Evolutionary conservation across 306 rosid species (phyloP), one percentile per base, ranked within the genome.

Genomic region (Castanea crenata): DNA sequence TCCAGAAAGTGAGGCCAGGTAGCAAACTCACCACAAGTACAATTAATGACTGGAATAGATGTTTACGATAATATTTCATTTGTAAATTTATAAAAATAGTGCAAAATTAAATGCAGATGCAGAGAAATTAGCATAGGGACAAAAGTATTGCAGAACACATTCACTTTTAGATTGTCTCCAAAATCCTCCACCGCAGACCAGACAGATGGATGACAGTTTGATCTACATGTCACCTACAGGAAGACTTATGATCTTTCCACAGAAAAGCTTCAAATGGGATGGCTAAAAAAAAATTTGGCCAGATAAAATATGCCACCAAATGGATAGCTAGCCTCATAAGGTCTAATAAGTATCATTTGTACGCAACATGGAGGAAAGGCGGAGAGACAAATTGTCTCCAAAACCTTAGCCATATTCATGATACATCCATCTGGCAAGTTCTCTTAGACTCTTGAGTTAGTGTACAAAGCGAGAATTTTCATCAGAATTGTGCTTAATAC

Each of bases 401-500:
- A 78, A 79, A 70, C 58, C 59, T 59, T 41, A 18, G 35, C 27
- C 78, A 76, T 64, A 74, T 32, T 67, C 77, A 16, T 57, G 78
- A 44, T 29, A 31, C 56, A 44, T 38, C 55, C 52, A 74, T 62
- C 74, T 25, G 29, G 49, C 38, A 74, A 56, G 73, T 21, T 58
- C 51, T 76, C 62, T 18, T 78, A 4, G 52, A 76, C 58, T 76
- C 20, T 32, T 69, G 20, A 73, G 41, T 38, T 18, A 82, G 65
- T 21, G 19, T 32, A 62, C 67, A 49, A 19, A 34, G 20, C 18
- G 12, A 63, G 29, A 12, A 55, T 54, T 27, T 61, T 54, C 25
- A 44, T 49, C 23, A 18, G 31, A 55, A 52, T 23, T 65, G 69
- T 58, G 21, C 19, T 73, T 75, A 69, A 23, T 85, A 96, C 99